Evolutionary conservation across 331 rosid species (phyloP).

Genomic region (Telfairia occidentalis): DNA sequence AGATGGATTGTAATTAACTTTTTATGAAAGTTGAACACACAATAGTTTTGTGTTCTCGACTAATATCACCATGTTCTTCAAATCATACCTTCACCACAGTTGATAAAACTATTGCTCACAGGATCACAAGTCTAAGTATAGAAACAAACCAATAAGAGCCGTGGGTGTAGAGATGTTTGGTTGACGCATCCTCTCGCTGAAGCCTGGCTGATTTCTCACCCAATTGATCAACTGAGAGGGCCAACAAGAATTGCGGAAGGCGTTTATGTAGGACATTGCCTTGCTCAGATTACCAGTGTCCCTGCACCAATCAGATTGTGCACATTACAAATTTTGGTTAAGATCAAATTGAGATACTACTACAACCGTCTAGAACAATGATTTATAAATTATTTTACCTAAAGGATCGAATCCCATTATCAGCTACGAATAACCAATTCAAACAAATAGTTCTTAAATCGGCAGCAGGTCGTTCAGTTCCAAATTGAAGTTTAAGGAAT

Average conservation of each 20-base stretch:
- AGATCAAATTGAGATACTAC: conserved; percentile 13
- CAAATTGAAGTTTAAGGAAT: conserved; percentile 31
- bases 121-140: not conserved
- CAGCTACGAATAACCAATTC: conserved; percentile 56
- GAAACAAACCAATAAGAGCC: conserved; percentile 55
- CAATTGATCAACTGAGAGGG: conserved; percentile 55
- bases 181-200: conserved; percentile 31
- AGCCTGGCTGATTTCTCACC: conserved; percentile 35
- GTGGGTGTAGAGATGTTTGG: conserved; percentile 48
- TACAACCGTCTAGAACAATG: not conserved
- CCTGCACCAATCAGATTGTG: conserved; percentile 35
- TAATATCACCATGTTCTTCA: not conserved
- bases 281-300: conserved; percentile 43
- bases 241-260: conserved; percentile 51
- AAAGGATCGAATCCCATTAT: conserved; percentile 44
- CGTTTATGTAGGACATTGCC: conserved; percentile 39
- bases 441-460: conserved; percentile 44
- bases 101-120: not conserved
- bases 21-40: not conserved
- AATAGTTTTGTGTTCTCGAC: not conserved
- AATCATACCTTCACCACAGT: not conserved
- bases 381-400: conserved; percentile 33
- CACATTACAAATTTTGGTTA: not conserved
- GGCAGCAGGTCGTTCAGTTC: conserved; percentile 26
- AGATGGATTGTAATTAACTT: not conserved